These are phyloP conservation scores for Tuctoria greenei DNA, from an alignment of 176 grass and related monocot genomes.

Conservation along the genomic window DNA sequence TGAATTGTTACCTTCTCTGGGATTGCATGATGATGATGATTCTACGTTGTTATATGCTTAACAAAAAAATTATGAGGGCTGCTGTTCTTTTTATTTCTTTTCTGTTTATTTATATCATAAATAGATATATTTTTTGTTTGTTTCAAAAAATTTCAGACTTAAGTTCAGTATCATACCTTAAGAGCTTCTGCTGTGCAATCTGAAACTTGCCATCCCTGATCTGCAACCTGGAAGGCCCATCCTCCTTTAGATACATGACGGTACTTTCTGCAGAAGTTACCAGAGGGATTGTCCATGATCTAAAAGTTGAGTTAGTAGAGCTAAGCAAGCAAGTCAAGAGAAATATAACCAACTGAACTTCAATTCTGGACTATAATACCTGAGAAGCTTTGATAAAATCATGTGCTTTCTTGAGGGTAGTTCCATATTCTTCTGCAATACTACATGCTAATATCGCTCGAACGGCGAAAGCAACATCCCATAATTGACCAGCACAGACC, in stretches of 20 bases:
- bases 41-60: background rate
- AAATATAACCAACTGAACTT: slow-evolving; percentile 26
- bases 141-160: background rate
- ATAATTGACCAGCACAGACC: slow-evolving; percentile 52
- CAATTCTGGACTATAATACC: slow-evolving; percentile 37
- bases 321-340: slow-evolving; percentile 13
- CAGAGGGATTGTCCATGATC: slow-evolving; percentile 59
- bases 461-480: slow-evolving; percentile 69
- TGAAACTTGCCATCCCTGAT: slow-evolving; percentile 74
- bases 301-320: slow-evolving; percentile 49
- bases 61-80: background rate
- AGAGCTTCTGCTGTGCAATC: slow-evolving; percentile 88
- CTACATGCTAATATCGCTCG: slow-evolving; percentile 68
- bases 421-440: slow-evolving; percentile 45
- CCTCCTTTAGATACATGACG: slow-evolving; percentile 74
- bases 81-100: background rate
- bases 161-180: slow-evolving; percentile 47
- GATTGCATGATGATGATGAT: background rate
- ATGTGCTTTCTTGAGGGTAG: slow-evolving; percentile 61
- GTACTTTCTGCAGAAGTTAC: slow-evolving; percentile 55
- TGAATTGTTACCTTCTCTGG: background rate
- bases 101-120: slow-evolving; percentile 14
- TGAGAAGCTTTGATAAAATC: slow-evolving; percentile 72
- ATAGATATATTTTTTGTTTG: background rate
- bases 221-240: slow-evolving; percentile 68